phyloP scores from a whole-genome alignment of 1,284 basidiomycete species.

The Coriolopsis trogii region DNA sequence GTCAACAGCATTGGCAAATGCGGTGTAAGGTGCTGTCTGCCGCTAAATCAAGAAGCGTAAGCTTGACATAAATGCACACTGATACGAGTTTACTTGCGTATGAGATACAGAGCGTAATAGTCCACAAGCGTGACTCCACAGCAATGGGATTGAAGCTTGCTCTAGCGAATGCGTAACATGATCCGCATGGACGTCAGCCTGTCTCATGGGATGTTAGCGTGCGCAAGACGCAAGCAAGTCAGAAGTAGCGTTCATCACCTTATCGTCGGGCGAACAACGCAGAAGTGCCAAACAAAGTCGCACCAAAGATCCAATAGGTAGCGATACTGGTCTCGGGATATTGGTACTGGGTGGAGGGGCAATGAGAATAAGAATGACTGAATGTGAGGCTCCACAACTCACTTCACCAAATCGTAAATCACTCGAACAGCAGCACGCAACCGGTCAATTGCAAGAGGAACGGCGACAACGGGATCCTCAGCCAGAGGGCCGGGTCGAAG shows the following conservation, averaged over 20 bases:
- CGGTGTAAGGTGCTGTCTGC: constrained; percentile 53
- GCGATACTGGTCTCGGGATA: constrained; percentile 66
- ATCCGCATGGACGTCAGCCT: constrained; percentile 57
- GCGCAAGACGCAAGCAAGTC: too few species aligned
- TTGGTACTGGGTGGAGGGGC: constrained; percentile 45
- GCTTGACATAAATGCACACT: neutral
- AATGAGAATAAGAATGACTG: neutral
- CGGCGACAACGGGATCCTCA: constrained; percentile 42
- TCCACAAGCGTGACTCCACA: constrained; percentile 56
- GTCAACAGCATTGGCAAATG: constrained; percentile 51
- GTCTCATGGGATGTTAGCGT: neutral
- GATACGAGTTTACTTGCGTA: constrained; percentile 45
- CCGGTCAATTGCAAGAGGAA: constrained; percentile 62
- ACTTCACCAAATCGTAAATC: constrained; percentile 62
- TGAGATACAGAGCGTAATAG: constrained; percentile 51
- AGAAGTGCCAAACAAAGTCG: constrained; percentile 56
- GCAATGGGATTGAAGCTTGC: constrained; percentile 50
- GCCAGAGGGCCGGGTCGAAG: constrained; percentile 13
- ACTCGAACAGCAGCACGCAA: constrained; percentile 56
- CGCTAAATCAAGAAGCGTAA: constrained; percentile 38
- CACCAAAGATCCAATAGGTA: constrained; percentile 71
- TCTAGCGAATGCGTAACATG: constrained; percentile 55
- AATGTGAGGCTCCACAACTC: too few species aligned
- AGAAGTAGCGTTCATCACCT: too few species aligned
- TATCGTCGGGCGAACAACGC: constrained; percentile 57